These are phyloP conservation scores for Curvularia spicifera DNA, from an alignment of 2,329 filamentous ascomycete species.

Conservation along the genomic window DNA sequence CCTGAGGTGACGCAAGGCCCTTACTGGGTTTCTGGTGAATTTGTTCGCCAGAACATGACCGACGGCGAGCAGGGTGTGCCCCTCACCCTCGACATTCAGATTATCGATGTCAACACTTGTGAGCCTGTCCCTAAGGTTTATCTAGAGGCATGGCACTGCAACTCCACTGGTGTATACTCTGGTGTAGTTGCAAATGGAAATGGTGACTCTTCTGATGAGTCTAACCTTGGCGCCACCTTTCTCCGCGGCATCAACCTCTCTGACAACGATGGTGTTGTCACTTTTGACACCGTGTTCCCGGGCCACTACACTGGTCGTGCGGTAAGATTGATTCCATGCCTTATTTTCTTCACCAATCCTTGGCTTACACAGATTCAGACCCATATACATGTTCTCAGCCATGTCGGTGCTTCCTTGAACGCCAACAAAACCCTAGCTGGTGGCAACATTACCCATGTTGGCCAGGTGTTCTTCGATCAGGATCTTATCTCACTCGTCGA, in stretches of 20 bases:
- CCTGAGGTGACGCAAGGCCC: conserved; percentile 45
- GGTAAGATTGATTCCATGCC: conserved; percentile 20
- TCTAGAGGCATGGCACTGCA: conserved; percentile 62
- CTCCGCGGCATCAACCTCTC: conserved; percentile 58
- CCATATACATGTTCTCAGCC: conserved; percentile 54
- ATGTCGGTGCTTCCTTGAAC: conserved; percentile 45
- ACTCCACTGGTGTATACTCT: conserved; percentile 44
- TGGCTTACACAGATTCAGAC: not conserved
- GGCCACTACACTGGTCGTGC: conserved; percentile 48
- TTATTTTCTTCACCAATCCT: too few species aligned
- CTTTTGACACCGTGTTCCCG: conserved; percentile 57
- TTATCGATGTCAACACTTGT: conserved; percentile 63
- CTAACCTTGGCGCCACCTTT: conserved; percentile 47
- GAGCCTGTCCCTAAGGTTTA: conserved; percentile 57
- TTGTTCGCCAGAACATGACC: conserved; percentile 57
- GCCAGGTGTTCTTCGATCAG: conserved; percentile 55
- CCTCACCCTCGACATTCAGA: conserved; percentile 60
- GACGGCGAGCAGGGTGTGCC: conserved; percentile 58
- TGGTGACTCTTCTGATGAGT: conserved; percentile 44
- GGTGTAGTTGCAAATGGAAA: conserved; percentile 51
- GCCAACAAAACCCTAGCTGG: conserved; percentile 50
- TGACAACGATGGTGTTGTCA: conserved; percentile 56
- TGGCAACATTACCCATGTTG: conserved; percentile 52
- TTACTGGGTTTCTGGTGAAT: conserved; percentile 58
- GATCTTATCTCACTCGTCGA: conserved; percentile 55